Conservation (phyloP, 208 protist species). For the Leishmania lainsoni region DNA sequence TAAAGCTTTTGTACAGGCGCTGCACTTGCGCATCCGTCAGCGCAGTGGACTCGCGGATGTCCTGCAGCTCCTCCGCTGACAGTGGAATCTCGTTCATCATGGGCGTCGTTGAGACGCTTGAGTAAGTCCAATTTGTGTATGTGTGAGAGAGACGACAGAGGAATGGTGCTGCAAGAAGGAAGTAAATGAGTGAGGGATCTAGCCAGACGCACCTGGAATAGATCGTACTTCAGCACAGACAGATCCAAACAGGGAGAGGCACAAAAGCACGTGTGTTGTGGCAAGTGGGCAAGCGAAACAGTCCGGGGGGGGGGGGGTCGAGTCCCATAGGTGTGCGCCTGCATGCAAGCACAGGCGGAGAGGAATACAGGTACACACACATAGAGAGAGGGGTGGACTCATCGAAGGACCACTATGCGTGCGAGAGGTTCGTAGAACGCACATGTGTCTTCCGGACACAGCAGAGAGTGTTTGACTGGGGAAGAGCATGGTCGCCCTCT, state of each 20-base stretch:
- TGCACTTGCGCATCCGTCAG: slow-evolving; percentile 87
- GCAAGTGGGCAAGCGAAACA: background rate
- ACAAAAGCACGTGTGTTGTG: background rate
- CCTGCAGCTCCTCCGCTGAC: slow-evolving; percentile 57
- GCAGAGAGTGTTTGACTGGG: background rate
- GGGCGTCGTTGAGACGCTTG: background rate
- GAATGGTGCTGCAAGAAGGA: background rate
- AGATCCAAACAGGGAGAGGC: background rate
- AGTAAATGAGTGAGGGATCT: background rate
- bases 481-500: background rate
- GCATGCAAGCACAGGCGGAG: background rate
- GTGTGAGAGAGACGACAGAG: background rate
- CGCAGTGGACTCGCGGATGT: slow-evolving; percentile 68
- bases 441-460: background rate
- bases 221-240: background rate
- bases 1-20: slow-evolving; percentile 85
- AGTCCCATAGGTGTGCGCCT: background rate
- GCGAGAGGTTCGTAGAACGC: background rate
- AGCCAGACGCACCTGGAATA: background rate
- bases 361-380: background rate
- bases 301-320: too few species aligned
- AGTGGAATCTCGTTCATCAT: slow-evolving; percentile 50
- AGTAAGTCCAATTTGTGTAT: background rate
- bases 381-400: background rate
- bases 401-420: background rate